Evolutionary conservation across 2,329 filamentous ascomycete genomes (phyloP), one percentile per base, ranked within the genome.

Genomic region (Botrytis aclada): DNA sequence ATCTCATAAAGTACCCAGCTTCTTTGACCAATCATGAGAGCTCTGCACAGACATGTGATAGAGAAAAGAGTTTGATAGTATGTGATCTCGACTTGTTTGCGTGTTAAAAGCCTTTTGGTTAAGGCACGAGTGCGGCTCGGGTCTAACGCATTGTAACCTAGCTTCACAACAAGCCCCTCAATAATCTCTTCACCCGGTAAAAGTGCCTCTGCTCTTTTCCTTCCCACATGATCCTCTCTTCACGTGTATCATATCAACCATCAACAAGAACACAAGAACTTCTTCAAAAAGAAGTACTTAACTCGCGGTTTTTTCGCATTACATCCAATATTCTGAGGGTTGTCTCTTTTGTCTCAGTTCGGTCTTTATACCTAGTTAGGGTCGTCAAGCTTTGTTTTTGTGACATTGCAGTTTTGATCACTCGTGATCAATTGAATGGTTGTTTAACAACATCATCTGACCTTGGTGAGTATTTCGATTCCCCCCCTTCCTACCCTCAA

Each of bases 171-270:
- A 39, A 62, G 60, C 60, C 60, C 60, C 60, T 62, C 60, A 62
- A 29, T 62, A 62, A 62, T 62, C 60, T 62, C 60, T 62, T 62
- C 60, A 62, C 34, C 51, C 51, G 51, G 51, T 32, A 56, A 29
- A 56, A 56, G 60, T 25, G 37, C 60, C 37, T n/a, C 37, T n/a
- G 60, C 60, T 62, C 60, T 62, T 62, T 61, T 62, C 34, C 60
- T 62, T 62, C 37, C 60, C 60, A 62, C 60, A 62, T 62, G 60
- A 62, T 62, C 60, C 37, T 62, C 37, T 62, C 60, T 62, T 62
- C 60, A 62, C 60, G 60, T 62, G 60, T 62, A 62, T 62, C 58
- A 9, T 29, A 56, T 56, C 58, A 61, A 37, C 58, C 58, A 61
- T 61, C 56, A 58, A 34, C 60, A n/a, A 39, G 58, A 62, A 62